phyloP scores from a whole-genome alignment of 345 rosid species.

The Combretum micranthum region DNA sequence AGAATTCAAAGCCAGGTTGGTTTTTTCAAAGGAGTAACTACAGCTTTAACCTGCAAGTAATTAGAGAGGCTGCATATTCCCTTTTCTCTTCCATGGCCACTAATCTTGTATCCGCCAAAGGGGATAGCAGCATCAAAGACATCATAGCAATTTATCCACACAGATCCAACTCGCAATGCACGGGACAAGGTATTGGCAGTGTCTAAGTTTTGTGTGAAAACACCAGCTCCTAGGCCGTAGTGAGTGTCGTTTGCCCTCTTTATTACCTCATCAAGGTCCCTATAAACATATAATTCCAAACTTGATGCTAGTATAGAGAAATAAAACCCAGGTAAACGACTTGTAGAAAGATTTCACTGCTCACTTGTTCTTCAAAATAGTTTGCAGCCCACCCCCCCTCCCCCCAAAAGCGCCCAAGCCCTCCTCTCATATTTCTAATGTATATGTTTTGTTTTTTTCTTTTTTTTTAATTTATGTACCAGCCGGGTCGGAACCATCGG shows the following conservation, averaged over 20 bases:
- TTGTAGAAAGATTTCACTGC: too few species aligned
- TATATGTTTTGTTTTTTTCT: too few species aligned
- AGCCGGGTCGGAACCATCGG: too few species aligned
- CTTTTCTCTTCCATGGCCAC: slow-evolving; percentile 88
- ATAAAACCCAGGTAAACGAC: too few species aligned
- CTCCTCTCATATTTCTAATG: too few species aligned
- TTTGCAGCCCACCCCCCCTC: too few species aligned
- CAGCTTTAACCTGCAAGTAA: slow-evolving; percentile 93
- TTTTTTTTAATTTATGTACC: too few species aligned
- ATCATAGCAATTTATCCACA: slow-evolving; percentile 85
- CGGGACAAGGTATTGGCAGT: slow-evolving; percentile 66
- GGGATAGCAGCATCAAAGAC: slow-evolving; percentile 89
- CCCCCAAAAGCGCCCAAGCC: too few species aligned
- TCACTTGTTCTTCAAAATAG: too few species aligned
- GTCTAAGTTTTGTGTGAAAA: slow-evolving; percentile 61
- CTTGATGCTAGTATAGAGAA: too few species aligned
- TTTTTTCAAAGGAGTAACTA: slow-evolving; percentile 63
- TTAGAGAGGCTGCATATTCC: slow-evolving; percentile 69
- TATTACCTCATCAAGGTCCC: slow-evolving; percentile 68
- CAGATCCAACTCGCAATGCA: slow-evolving; percentile 64
- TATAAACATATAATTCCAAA: too few species aligned
- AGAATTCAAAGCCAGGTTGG: slow-evolving; percentile 86
- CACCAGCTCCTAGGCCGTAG: slow-evolving; percentile 82
- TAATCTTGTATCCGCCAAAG: slow-evolving; percentile 93
- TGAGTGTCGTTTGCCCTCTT: slow-evolving; percentile 48